Base-by-base conservation (phyloP, 2,329 filamentous ascomycete species). In the Septoria linicola region DNA sequence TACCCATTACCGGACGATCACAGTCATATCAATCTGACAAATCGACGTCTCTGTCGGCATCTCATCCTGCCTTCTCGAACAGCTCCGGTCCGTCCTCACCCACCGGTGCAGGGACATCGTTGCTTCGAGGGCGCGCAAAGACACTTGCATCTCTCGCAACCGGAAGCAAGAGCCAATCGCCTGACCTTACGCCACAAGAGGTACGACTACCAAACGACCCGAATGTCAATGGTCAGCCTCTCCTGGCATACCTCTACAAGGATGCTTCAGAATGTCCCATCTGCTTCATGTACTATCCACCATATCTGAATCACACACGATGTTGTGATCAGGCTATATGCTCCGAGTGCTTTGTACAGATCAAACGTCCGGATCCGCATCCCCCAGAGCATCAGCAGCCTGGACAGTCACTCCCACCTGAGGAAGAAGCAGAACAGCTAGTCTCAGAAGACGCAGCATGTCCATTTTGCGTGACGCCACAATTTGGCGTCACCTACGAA, bases 301-400 rank as follows among this genome's bases (percentile, higher is more conserved):
- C 90, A 3, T 95, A 95, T 66, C 78, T 99, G 23, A 99, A 99
- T 72, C 87, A 85, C 59, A 99, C 93, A 0, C 80, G 93, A 59
- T 99, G 93, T 68, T 99, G 93, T 70, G 90, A 96, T 63, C 93
- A 99, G 68, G 80, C 88, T 4, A 97, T 99, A 57, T 99, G 93
- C 72, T 97, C 91, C 35, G 93, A 99, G 73, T 99, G 93, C 70
- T 99, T 99, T 65, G 93, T 99, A 3, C 93, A 99, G 70, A 99
- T 99, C 68, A 97, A 96, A 69, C 83, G 93, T 35, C 85, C 90
- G 3, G 92, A 99, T 59, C 91, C 90, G 8, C 89, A 96, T 68
- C 83, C 90, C 32, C 89, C 89, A 1, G 89, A 96, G 67, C 79
- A 80, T 37, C 70, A 72, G 50, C 70, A 71, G 40, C 67, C 70